Conservation (phyloP, 1,139 yeast genomes). For the Wickerhamomyces sp. region DNA sequence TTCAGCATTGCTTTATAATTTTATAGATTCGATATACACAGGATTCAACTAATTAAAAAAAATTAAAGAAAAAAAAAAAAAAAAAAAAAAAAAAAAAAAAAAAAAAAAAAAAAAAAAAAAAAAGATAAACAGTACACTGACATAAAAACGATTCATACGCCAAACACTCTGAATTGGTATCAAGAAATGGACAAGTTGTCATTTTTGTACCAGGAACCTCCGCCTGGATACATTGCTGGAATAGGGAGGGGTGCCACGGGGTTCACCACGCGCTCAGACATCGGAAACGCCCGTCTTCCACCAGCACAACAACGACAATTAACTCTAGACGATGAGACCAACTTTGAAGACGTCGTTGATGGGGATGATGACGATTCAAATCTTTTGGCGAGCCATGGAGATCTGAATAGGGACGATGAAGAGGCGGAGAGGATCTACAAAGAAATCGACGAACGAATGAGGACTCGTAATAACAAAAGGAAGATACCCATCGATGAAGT, state of each 20-base stretch:
- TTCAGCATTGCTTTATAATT: too few relatives aligned
- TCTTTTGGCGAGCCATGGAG: conserved; percentile 20
- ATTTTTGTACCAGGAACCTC: conserved; percentile 85
- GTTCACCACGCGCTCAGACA: conserved; percentile 77
- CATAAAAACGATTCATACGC: too few relatives aligned
- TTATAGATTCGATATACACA: too few relatives aligned
- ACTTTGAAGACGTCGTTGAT: conserved; percentile 26
- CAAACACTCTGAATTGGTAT: too few relatives aligned
- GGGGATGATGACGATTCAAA: conserved; percentile 35
- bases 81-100: too few relatives aligned
- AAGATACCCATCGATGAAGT: conserved; percentile 28
- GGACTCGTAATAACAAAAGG: conserved; percentile 32
- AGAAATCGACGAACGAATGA: conserved; percentile 55
- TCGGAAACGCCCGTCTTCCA: conserved; percentile 26
- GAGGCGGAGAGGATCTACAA: conserved; percentile 75
- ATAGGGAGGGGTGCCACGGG: conserved; percentile 95
- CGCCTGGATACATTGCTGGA: conserved; percentile 89
- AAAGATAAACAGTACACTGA: too few relatives aligned
- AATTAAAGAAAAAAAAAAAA: too few relatives aligned
- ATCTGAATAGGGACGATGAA: conserved; percentile 50
- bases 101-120: too few relatives aligned
- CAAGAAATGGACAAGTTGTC: conserved; percentile 49
- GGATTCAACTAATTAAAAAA: too few relatives aligned
- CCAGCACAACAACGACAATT: conserved; percentile 10
- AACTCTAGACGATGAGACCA: conserved; percentile 21